Percentiles rank a stretch among this genome's conserved stretches.
These are phyloP conservation scores for Lactarius sp. DNA, from an alignment of 768 basidiomycete genomes.

Conservation along the genomic window DNA sequence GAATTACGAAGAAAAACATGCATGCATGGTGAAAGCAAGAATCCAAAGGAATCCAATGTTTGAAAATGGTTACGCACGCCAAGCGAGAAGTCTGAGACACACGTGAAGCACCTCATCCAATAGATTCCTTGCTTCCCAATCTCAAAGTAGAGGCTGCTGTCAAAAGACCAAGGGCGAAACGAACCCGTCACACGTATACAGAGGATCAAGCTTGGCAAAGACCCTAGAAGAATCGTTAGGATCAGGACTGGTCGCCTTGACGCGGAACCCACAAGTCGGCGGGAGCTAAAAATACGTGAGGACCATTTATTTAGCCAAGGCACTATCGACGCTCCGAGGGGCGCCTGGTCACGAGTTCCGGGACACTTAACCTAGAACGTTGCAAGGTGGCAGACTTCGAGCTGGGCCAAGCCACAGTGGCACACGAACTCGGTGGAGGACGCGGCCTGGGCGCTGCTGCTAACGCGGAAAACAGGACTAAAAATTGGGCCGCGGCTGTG, in stretches of 20 bases:
- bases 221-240: background rate
- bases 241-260: slow-evolving; percentile 5
- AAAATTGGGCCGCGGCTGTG: too few species aligned
- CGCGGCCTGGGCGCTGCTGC: background rate
- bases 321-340: background rate
- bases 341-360: slow-evolving; percentile 6
- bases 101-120: background rate
- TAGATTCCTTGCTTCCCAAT: background rate
- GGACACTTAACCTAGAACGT: background rate
- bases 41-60: background rate
- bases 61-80: background rate
- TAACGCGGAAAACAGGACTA: background rate
- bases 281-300: slow-evolving; percentile 9
- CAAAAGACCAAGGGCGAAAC: background rate
- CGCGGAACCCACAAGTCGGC: background rate
- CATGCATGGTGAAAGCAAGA: background rate
- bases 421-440: background rate
- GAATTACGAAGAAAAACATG: background rate
- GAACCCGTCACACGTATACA: background rate
- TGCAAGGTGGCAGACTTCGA: background rate
- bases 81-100: background rate
- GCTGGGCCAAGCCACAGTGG: background rate
- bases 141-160: too few species aligned
- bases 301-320: background rate
- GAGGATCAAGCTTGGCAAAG: background rate